Percentiles rank a stretch among this genome's conserved stretches.
phyloP scores from a whole-genome alignment of 306 rosid species.

The Pyrus pyrifolia region DNA sequence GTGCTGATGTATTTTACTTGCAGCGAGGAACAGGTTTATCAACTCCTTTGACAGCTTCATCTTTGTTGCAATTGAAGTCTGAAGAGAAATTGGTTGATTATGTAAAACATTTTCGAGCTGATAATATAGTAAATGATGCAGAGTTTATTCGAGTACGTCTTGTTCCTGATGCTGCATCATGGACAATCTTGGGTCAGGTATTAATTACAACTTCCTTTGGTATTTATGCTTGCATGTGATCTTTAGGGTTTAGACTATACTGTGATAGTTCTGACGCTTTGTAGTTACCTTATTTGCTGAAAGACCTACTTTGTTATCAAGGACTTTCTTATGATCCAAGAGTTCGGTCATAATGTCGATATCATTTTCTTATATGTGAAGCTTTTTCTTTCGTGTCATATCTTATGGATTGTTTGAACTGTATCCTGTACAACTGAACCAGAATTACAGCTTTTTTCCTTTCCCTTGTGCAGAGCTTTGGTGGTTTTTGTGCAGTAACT shows the following conservation, averaged over 20 bases:
- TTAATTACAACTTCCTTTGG: constrained; percentile 10
- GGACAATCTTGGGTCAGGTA: constrained; percentile 98
- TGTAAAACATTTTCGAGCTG: constrained; percentile 82
- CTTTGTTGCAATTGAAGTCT: constrained; percentile 71
- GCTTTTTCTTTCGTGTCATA: neutral
- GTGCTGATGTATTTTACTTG: constrained; percentile 21
- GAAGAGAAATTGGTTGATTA: constrained; percentile 56
- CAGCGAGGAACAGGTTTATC: constrained; percentile 99
- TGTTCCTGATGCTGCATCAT: constrained; percentile 81
- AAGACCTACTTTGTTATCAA: neutral
- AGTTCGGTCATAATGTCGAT: neutral
- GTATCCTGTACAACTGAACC: constrained; percentile 16
- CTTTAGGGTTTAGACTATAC: constrained; percentile 3
- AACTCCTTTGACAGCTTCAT: constrained; percentile 77
- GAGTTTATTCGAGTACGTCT: constrained; percentile 74
- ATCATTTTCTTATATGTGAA: neutral
- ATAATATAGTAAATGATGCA: constrained; percentile 84
- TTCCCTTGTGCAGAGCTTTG: constrained; percentile 59
- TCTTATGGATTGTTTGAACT: neutral
- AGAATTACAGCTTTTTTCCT: constrained; percentile 15
- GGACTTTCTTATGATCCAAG: neutral
- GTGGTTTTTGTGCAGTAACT: constrained; percentile 92
- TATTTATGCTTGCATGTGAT: constrained; percentile 15
- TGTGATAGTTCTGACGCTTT: neutral
- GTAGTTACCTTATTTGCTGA: neutral